phyloP scores from a whole-genome alignment of 345 rosid genomes.

The Atalantia buxifolia region DNA sequence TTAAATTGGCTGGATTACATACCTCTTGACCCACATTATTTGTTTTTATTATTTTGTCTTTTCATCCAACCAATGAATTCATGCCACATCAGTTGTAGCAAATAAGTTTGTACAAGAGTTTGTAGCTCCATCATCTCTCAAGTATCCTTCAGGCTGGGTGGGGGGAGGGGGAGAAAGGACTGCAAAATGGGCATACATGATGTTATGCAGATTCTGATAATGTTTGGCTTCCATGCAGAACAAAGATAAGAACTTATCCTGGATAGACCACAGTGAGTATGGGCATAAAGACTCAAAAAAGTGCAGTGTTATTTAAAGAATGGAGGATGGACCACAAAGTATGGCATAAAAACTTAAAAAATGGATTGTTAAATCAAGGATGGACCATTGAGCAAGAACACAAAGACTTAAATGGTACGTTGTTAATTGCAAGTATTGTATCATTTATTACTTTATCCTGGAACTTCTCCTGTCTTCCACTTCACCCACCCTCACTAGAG shows the following conservation, averaged over 20 bases:
- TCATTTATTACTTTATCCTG: not conserved
- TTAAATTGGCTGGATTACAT: no score
- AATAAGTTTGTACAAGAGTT: no score
- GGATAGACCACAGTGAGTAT: not conserved
- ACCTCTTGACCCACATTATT: no score
- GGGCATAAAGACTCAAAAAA: not conserved
- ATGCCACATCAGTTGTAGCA: no score
- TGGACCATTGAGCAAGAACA: not conserved
- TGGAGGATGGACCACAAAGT: not conserved
- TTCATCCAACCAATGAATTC: no score
- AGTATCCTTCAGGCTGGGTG: no score
- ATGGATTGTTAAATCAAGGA: not conserved
- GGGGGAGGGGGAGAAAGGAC: no score
- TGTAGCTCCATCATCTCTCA: no score
- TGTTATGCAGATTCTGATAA: not conserved
- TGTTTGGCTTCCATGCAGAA: not conserved
- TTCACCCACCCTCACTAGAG: not conserved
- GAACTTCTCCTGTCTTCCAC: not conserved
- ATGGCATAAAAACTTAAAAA: not conserved
- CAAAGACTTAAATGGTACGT: not conserved
- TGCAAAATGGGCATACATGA: not conserved
- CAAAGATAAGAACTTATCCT: not conserved
- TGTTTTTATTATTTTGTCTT: no score
- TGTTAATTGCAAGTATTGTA: not conserved
- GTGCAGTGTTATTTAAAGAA: not conserved